A percentile compares a stretch with the other conserved stretches of the same genome.
Evolutionary conservation across 2,329 filamentous ascomycete species (phyloP).

Genomic region (Rhexocercosporidium sp.): DNA sequence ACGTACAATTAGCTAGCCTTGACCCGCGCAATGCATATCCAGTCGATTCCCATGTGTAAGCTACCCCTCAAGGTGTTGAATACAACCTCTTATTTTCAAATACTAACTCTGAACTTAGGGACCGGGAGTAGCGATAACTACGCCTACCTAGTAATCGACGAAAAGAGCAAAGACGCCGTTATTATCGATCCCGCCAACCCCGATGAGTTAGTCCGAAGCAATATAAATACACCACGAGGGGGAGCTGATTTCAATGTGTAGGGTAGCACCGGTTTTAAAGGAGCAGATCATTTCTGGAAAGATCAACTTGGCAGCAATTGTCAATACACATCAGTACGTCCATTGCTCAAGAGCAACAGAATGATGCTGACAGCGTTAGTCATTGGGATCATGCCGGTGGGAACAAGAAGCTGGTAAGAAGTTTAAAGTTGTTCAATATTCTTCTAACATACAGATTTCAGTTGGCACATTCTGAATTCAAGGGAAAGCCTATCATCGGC

Average conservation of each 20-base stretch:
- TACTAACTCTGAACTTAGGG: constrained; percentile 55
- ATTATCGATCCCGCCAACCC: constrained; percentile 84
- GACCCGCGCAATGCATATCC: constrained; percentile 73
- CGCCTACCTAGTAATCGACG: constrained; percentile 80
- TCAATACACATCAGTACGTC: constrained; percentile 96
- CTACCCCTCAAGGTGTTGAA: constrained; percentile 36
- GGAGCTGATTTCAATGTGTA: constrained; percentile 40
- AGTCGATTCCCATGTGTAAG: constrained; percentile 89
- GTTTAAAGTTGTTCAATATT: neutral
- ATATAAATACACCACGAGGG: neutral
- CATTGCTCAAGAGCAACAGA: neutral
- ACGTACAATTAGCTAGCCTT: constrained; percentile 27
- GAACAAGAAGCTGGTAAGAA: constrained; percentile 77
- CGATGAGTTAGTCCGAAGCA: constrained; percentile 63
- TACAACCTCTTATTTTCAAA: neutral
- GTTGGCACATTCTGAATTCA: constrained; percentile 36
- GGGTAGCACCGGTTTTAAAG: constrained; percentile 69
- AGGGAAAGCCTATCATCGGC: constrained; percentile 73
- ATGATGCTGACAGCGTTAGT: constrained; percentile 52
- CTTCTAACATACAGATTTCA: constrained; percentile 13
- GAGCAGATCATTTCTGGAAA: constrained; percentile 71
- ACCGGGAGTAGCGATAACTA: constrained; percentile 82
- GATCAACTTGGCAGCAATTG: constrained; percentile 85
- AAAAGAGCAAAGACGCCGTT: constrained; percentile 77
- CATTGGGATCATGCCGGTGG: constrained; percentile 96